phyloP scores from a whole-genome alignment of 2,329 filamentous ascomycete genomes.

The Fusarium sp. region DNA sequence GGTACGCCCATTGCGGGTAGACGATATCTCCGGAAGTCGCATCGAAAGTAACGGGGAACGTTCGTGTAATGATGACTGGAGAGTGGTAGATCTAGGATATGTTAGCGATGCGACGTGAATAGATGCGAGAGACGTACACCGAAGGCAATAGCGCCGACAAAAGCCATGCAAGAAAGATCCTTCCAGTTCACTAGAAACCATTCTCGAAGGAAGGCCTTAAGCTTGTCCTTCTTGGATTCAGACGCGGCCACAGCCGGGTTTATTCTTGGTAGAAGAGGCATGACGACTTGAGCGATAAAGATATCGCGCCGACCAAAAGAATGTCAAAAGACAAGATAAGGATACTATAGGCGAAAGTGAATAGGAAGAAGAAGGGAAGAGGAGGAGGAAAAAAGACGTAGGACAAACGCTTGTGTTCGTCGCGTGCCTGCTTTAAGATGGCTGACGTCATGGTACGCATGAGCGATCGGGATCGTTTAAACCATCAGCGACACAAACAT shows the following conservation, averaged over 20 bases:
- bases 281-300: slow-evolving; percentile 12
- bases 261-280: slow-evolving; percentile 39
- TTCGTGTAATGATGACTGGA: slow-evolving; percentile 67
- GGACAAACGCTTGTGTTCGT: slow-evolving; percentile 3
- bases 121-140: slow-evolving; percentile 42
- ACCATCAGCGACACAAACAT: background rate
- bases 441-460: slow-evolving; percentile 30
- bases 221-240: slow-evolving; percentile 13
- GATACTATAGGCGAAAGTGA: background rate
- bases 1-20: slow-evolving; percentile 74
- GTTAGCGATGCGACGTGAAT: slow-evolving; percentile 6
- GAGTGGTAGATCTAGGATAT: slow-evolving; percentile 62
- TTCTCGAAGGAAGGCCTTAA: slow-evolving; percentile 49
- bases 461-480: slow-evolving; percentile 25
- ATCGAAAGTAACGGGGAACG: slow-evolving; percentile 71
- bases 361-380: background rate
- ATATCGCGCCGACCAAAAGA: slow-evolving; percentile 5
- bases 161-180: slow-evolving; percentile 70
- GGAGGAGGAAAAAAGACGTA: background rate
- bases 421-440: slow-evolving; percentile 31
- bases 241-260: slow-evolving; percentile 15
- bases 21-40: slow-evolving; percentile 69
- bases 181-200: slow-evolving; percentile 71
- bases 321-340: background rate
- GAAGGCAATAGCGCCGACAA: slow-evolving; percentile 57